Evolutionary conservation across 495 filamentous ascomycete species (phyloP), one percentile per base, ranked within the genome.

Genomic region (Baudoinia panamericana): DNA sequence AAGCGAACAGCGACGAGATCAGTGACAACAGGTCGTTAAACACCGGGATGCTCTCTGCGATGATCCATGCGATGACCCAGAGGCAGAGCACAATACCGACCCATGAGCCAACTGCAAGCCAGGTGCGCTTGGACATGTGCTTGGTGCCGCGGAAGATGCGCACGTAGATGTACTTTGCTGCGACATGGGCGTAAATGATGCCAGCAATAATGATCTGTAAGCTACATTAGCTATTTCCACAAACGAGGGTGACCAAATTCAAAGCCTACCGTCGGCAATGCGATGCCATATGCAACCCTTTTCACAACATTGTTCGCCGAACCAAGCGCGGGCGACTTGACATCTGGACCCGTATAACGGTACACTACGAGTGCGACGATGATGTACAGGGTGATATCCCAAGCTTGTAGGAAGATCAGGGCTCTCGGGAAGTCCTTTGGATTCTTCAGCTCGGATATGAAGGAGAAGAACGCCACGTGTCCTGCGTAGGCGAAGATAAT

Each of bases 211-310:
- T 61, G 43, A 82, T 71, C n/a, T n/a, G n/a, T n/a, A n/a, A n/a
- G n/a, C n/a, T n/a, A n/a, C n/a, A n/a, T n/a, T n/a, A n/a, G n/a
- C n/a, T n/a, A n/a, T n/a, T n/a, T n/a, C n/a, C n/a, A n/a, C n/a
- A n/a, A n/a, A n/a, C n/a, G n/a, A n/a, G n/a, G n/a, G n/a, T n/a
- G n/a, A n/a, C n/a, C n/a, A n/a, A n/a, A n/a, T n/a, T n/a, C n/a
- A n/a, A n/a, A n/a, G n/a, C n/a, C n/a, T n/a, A n/a, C n/a, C 40
- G 80, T 83, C 0, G 84, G 84, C 12, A 84, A 65, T 22, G 82
- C 83, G 43, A 92, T 65, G 13, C 83, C 84, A 52, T 81, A 93
- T 2, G 82, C 79, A 26, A 86, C 57, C 58, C 82, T 84, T 42
- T 72, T 69, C 12, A 87, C 55, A 0, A 72, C 20, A 1, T 63